These are phyloP conservation scores for Apiospora koreana DNA, from an alignment of 2,329 filamentous ascomycete species.

Conservation along the genomic window DNA sequence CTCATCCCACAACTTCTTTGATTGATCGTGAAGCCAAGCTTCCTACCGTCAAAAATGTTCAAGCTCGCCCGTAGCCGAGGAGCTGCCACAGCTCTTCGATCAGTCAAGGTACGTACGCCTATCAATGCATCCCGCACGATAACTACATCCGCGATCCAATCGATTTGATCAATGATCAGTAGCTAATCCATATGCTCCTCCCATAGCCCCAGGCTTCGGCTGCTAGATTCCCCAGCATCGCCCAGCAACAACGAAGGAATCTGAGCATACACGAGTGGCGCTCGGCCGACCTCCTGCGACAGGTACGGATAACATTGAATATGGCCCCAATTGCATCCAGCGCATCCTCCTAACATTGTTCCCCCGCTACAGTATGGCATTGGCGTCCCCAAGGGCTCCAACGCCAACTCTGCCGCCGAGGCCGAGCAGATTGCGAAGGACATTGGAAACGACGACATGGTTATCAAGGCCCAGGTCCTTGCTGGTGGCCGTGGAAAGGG, in stretches of 20 bases:
- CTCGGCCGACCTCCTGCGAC: constrained; percentile 84
- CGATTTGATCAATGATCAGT: constrained; percentile 21
- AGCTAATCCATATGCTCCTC: constrained; percentile 23
- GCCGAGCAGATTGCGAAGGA: constrained; percentile 89
- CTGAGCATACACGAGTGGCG: constrained; percentile 98
- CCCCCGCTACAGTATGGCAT: constrained; percentile 74
- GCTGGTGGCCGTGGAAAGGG: constrained; percentile 98
- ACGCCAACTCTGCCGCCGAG: constrained; percentile 81
- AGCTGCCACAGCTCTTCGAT: constrained; percentile 77
- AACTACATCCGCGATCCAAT: neutral
- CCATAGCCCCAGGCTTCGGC: constrained; percentile 44
- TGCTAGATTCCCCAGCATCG: constrained; percentile 62
- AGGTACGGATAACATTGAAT: constrained; percentile 47
- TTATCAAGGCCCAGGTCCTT: constrained; percentile 99
- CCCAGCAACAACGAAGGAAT: constrained; percentile 78
- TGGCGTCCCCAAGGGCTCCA: constrained; percentile 85
- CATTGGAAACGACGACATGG: constrained; percentile 94
- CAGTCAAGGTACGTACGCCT: constrained; percentile 69
- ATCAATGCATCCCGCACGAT: neutral
- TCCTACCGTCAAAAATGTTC: constrained; percentile 63
- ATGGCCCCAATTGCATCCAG: constrained; percentile 8
- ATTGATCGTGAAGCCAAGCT: constrained; percentile 6
- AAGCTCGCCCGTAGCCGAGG: constrained; percentile 81
- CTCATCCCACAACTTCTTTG: neutral
- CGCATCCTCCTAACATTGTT: constrained; percentile 24